These are phyloP conservation scores for Capsaspora owczarzaki DNA, from an alignment of 78 protist species.

Conservation along the genomic window DNA sequence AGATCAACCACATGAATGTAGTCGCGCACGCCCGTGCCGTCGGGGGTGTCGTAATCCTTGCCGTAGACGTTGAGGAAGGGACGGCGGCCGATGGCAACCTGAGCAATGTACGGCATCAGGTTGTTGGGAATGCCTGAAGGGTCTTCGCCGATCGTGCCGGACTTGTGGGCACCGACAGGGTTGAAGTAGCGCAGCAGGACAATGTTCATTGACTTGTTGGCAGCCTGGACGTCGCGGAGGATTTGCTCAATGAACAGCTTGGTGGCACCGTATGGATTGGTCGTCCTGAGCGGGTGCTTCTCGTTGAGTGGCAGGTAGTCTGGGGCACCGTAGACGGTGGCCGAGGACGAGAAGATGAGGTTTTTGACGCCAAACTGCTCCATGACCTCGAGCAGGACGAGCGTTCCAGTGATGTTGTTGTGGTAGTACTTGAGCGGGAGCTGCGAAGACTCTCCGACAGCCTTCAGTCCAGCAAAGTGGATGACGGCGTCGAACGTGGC, in stretches of 20 bases:
- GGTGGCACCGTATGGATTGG: conserved; percentile 94
- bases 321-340: conserved; percentile 94
- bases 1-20: conserved; percentile 94
- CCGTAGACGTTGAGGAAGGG: conserved; percentile 81
- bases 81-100: conserved; percentile 85
- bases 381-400: conserved; percentile 73
- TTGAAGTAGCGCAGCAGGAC: conserved; percentile 92
- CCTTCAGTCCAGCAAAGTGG: conserved; percentile 89
- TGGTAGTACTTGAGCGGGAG: conserved; percentile 86
- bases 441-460: conserved; percentile 86
- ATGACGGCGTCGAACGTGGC: conserved; percentile 64
- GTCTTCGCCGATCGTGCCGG: conserved; percentile 95
- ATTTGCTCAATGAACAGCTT: conserved; percentile 89
- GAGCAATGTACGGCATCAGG: conserved; percentile 88
- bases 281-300: conserved; percentile 57
- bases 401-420: conserved; percentile 81
- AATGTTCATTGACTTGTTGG: conserved; percentile 48
- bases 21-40: conserved; percentile 98
- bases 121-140: conserved; percentile 88
- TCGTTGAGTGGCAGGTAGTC: conserved; percentile 62
- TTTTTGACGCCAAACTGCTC: conserved; percentile 28
- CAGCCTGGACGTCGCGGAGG: conserved; percentile 24
- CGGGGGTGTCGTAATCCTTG: conserved; percentile 85
- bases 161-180: conserved; percentile 94
- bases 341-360: conserved; percentile 91